Evolutionary conservation across 2,329 filamentous ascomycete species (phyloP).

Genomic region (Acephala macrosclerotiorum): DNA sequence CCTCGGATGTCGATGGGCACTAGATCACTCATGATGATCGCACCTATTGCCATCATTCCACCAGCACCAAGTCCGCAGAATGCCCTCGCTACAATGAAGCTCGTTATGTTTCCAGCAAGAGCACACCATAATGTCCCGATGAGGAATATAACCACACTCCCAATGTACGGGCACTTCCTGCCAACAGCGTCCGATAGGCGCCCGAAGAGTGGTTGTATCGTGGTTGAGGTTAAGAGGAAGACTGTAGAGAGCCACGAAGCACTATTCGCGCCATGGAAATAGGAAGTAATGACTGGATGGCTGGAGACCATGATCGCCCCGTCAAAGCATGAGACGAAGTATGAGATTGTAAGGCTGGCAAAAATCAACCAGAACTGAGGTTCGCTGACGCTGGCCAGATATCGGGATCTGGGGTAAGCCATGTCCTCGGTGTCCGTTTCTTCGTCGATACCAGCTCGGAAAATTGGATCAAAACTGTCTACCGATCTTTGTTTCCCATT

Average conservation of each 20-base stretch:
- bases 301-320: slow-evolving; percentile 82
- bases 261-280: slow-evolving; percentile 78
- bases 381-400: slow-evolving; percentile 52
- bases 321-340: slow-evolving; percentile 74
- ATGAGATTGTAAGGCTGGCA: slow-evolving; percentile 61
- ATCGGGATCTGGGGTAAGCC: slow-evolving; percentile 38
- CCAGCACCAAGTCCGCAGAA: slow-evolving; percentile 78
- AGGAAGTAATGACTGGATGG: slow-evolving; percentile 82
- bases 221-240: slow-evolving; percentile 78
- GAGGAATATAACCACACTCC: slow-evolving; percentile 68
- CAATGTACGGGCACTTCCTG: slow-evolving; percentile 70
- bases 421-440: slow-evolving; percentile 19
- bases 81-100: slow-evolving; percentile 74
- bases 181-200: slow-evolving; percentile 78
- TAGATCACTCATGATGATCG: slow-evolving; percentile 76
- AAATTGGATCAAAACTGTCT: not conserved
- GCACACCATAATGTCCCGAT: slow-evolving; percentile 74
- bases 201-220: slow-evolving; percentile 78
- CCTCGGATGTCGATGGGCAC: slow-evolving; percentile 73
- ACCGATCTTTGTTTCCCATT: not conserved
- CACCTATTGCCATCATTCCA: slow-evolving; percentile 72
- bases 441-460: not conserved
- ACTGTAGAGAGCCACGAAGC: slow-evolving; percentile 85
- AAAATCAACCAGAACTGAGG: slow-evolving; percentile 69
- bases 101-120: slow-evolving; percentile 68